These are phyloP conservation scores for Cladophialophora immunda DNA, from an alignment of 2,329 filamentous ascomycete genomes.

Conservation along the genomic window DNA sequence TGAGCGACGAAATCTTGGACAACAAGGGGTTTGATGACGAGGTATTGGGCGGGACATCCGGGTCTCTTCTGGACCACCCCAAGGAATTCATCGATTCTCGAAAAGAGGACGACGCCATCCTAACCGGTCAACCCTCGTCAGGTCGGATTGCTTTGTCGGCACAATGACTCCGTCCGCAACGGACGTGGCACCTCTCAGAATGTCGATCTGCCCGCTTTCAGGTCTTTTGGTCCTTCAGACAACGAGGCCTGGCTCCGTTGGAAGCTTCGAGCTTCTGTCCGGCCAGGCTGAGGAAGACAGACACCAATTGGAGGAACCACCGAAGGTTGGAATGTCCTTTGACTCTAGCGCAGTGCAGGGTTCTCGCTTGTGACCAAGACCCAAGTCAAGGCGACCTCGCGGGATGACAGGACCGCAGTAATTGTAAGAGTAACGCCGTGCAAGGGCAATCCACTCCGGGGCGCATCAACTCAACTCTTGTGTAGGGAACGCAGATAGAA, in stretches of 20 bases:
- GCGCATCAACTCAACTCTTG: constrained; percentile 23
- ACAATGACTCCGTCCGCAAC: constrained; percentile 16
- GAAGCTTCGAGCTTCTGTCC: constrained; percentile 4
- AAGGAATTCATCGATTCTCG: constrained; percentile 93
- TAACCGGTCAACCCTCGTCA: constrained; percentile 28
- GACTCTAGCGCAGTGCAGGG: constrained; percentile 11
- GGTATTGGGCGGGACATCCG: constrained; percentile 77
- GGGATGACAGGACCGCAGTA: constrained; percentile 9
- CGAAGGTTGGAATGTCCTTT: constrained; percentile 17
- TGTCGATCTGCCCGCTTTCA: constrained; percentile 18
- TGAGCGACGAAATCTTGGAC: constrained; percentile 81
- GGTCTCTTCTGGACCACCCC: constrained; percentile 88
- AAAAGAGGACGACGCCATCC: constrained; percentile 88
- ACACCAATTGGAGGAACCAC: constrained; percentile 16
- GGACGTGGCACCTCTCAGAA: constrained; percentile 7
- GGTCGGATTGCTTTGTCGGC: constrained; percentile 1
- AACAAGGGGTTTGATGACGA: constrained; percentile 75
- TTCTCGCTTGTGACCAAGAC: constrained; percentile 29
- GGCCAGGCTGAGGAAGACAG: constrained; percentile 9
- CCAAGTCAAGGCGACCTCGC: constrained; percentile 27
- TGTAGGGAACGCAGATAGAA: constrained; percentile 23
- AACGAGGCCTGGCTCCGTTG: constrained; percentile 7
- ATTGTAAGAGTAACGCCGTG: constrained; percentile 7
- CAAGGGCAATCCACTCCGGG: constrained; percentile 1
- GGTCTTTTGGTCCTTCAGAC: constrained; percentile 10